Evolutionary conservation across 75 land plant species (phyloP).

Genomic region (Adiantum capillusveneris): DNA sequence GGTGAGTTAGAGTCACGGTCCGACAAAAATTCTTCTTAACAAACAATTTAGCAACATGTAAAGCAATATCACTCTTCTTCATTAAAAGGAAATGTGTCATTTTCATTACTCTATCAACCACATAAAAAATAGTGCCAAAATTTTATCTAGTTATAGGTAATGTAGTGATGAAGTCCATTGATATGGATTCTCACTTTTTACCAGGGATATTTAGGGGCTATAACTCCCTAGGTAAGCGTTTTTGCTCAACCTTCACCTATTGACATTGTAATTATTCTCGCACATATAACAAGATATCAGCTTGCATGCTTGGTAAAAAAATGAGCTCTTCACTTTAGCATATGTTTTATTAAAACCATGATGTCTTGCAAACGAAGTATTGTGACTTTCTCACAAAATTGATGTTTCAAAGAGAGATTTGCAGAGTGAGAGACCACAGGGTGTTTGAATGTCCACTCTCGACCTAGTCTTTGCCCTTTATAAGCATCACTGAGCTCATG

Average conservation of each 20-base stretch:
- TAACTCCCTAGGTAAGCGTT: slow-evolving; percentile 14
- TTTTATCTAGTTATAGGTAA: slow-evolving; percentile 9
- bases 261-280: slow-evolving; percentile 17
- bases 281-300: not conserved
- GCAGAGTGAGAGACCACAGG: no score
- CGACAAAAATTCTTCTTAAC: not conserved
- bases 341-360: slow-evolving; percentile 7
- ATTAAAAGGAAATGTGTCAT: slow-evolving; percentile 17
- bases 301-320: slow-evolving; percentile 14
- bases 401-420: not conserved
- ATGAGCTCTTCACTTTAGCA: not conserved
- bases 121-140: slow-evolving; percentile 8
- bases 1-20: slow-evolving; percentile 4
- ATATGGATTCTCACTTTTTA: slow-evolving; percentile 6
- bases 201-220: slow-evolving; percentile 17
- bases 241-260: not conserved
- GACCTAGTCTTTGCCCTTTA: no score
- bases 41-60: slow-evolving; percentile 9
- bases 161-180: slow-evolving; percentile 21
- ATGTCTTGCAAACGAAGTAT: slow-evolving; percentile 3
- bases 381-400: slow-evolving; percentile 9
- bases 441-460: no score
- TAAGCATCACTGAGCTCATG: no score
- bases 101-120: slow-evolving; percentile 23
- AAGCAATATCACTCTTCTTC: not conserved